These are phyloP conservation scores for Kappamyces sp. DNA, from an alignment of 192 early-diverging fungal species.

Conservation along the genomic window DNA sequence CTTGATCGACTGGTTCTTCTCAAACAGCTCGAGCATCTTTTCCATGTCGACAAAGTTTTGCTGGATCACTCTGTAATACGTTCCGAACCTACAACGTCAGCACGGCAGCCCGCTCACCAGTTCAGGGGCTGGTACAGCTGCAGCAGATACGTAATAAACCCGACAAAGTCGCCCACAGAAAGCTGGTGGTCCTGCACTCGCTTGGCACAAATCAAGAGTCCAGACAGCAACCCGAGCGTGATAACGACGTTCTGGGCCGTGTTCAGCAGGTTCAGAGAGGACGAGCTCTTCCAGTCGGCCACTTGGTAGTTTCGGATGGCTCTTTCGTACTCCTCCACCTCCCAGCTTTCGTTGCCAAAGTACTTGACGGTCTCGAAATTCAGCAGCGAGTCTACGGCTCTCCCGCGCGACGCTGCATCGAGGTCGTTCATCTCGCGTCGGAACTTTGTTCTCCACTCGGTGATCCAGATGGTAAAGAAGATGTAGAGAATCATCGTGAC, in stretches of 20 bases:
- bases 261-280: conserved; percentile 76
- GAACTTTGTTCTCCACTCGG: conserved; percentile 66
- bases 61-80: conserved; percentile 89
- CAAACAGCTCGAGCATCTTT: conserved; percentile 82
- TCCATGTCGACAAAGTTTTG: conserved; percentile 87
- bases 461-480: conserved; percentile 70
- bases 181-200: conserved; percentile 66
- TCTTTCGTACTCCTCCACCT: conserved; percentile 69
- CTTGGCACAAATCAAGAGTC: conserved; percentile 77
- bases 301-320: conserved; percentile 72
- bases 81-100: conserved; percentile 85
- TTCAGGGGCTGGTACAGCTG: conserved; percentile 88
- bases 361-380: conserved; percentile 99
- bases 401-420: conserved; percentile 75
- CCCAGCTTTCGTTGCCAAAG: conserved; percentile 85
- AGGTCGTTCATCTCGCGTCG: conserved; percentile 75
- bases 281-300: conserved; percentile 76
- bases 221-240: conserved; percentile 71
- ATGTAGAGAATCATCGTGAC: conserved; percentile 86
- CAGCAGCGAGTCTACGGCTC: conserved; percentile 80
- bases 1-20: conserved; percentile 57
- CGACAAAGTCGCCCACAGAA: conserved; percentile 78
- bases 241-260: conserved; percentile 83
- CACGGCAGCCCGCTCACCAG: conserved; percentile 28
- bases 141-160: conserved; percentile 78